Percentiles rank a stretch among this genome's conserved stretches.
phyloP scores from a whole-genome alignment of 2,329 filamentous ascomycete species.

The Eutypa lata region DNA sequence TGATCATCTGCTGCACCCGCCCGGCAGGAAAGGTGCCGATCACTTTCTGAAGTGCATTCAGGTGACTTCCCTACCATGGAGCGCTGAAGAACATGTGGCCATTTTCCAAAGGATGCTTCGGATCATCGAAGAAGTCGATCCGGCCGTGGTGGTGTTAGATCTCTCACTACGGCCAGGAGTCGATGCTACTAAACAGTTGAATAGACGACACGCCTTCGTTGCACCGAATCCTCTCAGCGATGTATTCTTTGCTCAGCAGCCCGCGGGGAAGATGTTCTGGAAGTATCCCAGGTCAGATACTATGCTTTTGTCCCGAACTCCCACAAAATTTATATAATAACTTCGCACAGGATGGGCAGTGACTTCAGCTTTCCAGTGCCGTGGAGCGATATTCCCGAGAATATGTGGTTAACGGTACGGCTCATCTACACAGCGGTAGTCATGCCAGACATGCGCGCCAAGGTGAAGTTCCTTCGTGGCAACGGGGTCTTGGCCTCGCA shows the following conservation, averaged over 20 bases:
- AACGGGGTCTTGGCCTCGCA: conserved; percentile 21
- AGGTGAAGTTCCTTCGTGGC: conserved; percentile 4
- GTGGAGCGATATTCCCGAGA: conserved; percentile 15
- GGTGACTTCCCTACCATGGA: not conserved
- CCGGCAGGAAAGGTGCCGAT: conserved; percentile 8
- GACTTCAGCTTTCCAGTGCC: conserved; percentile 19
- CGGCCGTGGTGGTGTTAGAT: conserved; percentile 18
- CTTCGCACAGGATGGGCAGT: conserved; percentile 6
- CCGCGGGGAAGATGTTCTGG: conserved; percentile 12
- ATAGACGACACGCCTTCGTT: conserved; percentile 9
- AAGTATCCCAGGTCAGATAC: conserved; percentile 14
- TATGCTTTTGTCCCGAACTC: not conserved
- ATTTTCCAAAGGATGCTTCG: not conserved
- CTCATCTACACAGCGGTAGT: conserved; percentile 5
- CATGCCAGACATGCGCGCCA: conserved; percentile 4
- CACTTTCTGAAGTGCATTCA: not conserved
- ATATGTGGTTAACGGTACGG: conserved; percentile 9
- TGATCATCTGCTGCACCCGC: conserved; percentile 5
- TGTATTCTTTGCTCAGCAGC: conserved; percentile 8
- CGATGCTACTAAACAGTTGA: conserved; percentile 10
- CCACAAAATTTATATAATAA: not conserved
- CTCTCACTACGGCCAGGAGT: conserved; percentile 10
- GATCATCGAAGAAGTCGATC: conserved; percentile 13
- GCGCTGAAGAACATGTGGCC: not conserved
- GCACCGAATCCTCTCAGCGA: conserved; percentile 12